Conservation (phyloP, 495 filamentous ascomycete genomes). For the Penicillium coffeae region DNA sequence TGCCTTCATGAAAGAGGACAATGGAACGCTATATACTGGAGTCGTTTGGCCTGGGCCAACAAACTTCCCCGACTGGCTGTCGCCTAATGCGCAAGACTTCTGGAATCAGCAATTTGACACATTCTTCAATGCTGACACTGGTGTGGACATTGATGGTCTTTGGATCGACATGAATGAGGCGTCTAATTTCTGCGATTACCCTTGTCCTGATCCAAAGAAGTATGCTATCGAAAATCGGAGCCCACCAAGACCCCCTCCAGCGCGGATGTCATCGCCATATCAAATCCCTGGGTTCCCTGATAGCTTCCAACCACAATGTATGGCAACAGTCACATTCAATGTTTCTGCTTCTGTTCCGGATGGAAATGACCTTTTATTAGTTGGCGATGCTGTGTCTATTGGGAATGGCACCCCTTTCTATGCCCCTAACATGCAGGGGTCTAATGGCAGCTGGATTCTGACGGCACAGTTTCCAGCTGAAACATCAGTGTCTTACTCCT, state of each 20-base stretch:
- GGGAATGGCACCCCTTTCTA: background rate
- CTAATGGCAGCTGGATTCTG: background rate
- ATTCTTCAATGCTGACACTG: slow-evolving; percentile 10
- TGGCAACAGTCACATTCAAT: background rate
- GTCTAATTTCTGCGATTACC: slow-evolving; percentile 15
- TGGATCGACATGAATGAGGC: slow-evolving; percentile 30
- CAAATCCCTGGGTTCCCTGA: slow-evolving; percentile 19
- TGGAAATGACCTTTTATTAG: background rate
- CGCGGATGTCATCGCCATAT: slow-evolving; percentile 11
- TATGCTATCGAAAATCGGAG: slow-evolving; percentile 12
- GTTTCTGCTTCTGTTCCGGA: background rate
- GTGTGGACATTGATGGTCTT: slow-evolving; percentile 18
- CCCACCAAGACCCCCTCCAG: slow-evolving; percentile 15
- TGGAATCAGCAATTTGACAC: slow-evolving; percentile 16
- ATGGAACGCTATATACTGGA: slow-evolving; percentile 16
- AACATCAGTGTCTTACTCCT: background rate
- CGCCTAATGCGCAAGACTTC: slow-evolving; percentile 16
- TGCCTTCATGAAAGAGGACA: slow-evolving; percentile 14
- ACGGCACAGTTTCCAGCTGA: background rate
- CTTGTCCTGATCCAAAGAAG: slow-evolving; percentile 6
- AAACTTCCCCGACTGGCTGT: slow-evolving; percentile 25
- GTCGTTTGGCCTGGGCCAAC: slow-evolving; percentile 25
- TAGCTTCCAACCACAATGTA: slow-evolving; percentile 19
- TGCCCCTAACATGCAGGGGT: background rate
- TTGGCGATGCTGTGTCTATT: background rate